Evolutionary conservation across 305 asterid genomes (phyloP), one percentile per base, ranked within the genome.

Genomic region (Solanum hybrid): DNA sequence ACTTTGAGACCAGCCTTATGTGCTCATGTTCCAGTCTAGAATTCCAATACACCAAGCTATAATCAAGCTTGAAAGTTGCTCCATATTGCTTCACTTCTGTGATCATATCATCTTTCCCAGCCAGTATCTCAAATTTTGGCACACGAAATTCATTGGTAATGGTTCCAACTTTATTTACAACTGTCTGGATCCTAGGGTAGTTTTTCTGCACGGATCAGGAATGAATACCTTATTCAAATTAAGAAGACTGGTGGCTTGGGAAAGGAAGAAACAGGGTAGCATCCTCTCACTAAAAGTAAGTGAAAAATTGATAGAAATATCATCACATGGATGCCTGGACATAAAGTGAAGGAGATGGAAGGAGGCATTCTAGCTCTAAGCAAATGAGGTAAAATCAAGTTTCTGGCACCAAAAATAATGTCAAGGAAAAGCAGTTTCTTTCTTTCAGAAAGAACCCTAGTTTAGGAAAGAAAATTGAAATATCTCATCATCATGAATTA

Each of bases 21-120:
- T 97, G 99, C 92, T 97, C 99, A 69, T 97, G 98, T 88, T 97
- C 99, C 95, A 97, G 90, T 90, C 98, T 95, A 86, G 99, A 97
- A 90, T 97, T 97, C 99, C 99, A 97, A 90, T 97, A 97, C 78
- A 97, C 99, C 92, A 93, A 94, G 91, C 99, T 90, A 90, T 95
- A 97, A 92, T 97, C 99, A 91, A 97, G 99, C 95, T 95, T 97
- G 96, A 97, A 97, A 89, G 86, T 90, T 80, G 99, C 98, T 88
- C 97, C 94, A 89, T 93, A 93, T 93, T 97, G 99, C 93, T 94
- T 97, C 91, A 97, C 97, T 91, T 95, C 98, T 81, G 99, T 97
- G 84, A 96, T 94, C 99, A 95, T 95, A 91, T 95, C 94, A 91
- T 92, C 90, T 86, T 96, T 95, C 29, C 99, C 99, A 7, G 96